Percentiles rank a stretch among this genome's conserved stretches.
These are phyloP conservation scores for Neurospora intermedia DNA, from an alignment of 495 filamentous ascomycete species.

Conservation along the genomic window DNA sequence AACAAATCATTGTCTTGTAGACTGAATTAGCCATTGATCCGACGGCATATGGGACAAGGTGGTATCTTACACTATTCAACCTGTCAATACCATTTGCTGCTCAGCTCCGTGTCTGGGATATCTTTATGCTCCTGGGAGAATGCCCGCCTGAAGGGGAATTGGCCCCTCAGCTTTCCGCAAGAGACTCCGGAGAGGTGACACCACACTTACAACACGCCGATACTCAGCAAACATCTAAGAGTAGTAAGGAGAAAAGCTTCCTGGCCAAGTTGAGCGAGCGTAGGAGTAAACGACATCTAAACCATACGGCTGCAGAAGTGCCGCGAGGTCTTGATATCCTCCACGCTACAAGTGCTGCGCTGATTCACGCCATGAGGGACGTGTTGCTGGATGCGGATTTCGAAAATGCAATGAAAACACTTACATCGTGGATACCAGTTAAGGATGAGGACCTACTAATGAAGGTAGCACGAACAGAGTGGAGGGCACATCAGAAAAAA, in stretches of 20 bases:
- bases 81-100: conserved; percentile 92
- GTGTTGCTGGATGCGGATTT: conserved; percentile 92
- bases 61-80: conserved; percentile 98
- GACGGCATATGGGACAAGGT: conserved; percentile 88
- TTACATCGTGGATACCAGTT: conserved; percentile 93
- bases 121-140: conserved; percentile 95
- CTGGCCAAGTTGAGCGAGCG: neutral
- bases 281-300: neutral
- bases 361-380: conserved; percentile 86
- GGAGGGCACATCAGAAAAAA: conserved; percentile 53
- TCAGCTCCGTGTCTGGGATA: conserved; percentile 97
- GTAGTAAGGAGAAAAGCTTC: neutral
- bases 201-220: conserved; percentile 4
- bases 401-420: conserved; percentile 94
- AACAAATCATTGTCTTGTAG: conserved; percentile 28
- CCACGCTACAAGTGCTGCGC: conserved; percentile 79
- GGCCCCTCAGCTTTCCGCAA: conserved; percentile 8
- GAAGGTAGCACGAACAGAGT: conserved; percentile 87
- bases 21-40: conserved; percentile 70
- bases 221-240: neutral
- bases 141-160: conserved; percentile 20
- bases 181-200: neutral
- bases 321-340: conserved; percentile 63
- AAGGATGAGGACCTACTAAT: conserved; percentile 92
- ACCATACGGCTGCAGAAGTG: conserved; percentile 1